Evolutionary conservation across 139 green algal species (phyloP).

Genomic region (Marvania coccoides): DNA sequence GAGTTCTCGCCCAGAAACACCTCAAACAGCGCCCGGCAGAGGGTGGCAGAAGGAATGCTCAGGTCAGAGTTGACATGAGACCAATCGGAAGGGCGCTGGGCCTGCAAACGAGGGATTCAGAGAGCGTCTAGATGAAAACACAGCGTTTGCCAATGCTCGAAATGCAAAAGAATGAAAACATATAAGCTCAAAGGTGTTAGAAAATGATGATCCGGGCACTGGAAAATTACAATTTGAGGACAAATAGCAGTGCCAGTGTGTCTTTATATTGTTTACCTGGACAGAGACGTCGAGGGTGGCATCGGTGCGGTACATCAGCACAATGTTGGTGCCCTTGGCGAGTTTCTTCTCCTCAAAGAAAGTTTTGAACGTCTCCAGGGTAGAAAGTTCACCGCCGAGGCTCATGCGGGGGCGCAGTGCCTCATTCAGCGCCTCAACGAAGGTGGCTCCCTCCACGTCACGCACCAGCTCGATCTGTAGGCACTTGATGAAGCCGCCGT

Average conservation of each 20-base stretch:
- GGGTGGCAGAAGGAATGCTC: slow-evolving; percentile 39
- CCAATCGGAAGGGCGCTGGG: neutral
- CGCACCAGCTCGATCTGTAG: slow-evolving; percentile 55
- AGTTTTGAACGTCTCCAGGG: slow-evolving; percentile 48
- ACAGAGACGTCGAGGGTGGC: slow-evolving; percentile 33
- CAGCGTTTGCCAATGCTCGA: too few relatives aligned
- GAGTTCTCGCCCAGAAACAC: slow-evolving; percentile 24
- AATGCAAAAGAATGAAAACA: neutral
- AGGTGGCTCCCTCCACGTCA: slow-evolving; percentile 62
- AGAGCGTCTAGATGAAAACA: too few relatives aligned
- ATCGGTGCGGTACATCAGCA: slow-evolving; percentile 34
- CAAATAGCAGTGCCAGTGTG: neutral
- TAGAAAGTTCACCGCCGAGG: slow-evolving; percentile 44
- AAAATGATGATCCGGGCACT: neutral
- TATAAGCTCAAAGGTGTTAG: neutral
- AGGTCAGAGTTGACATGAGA: slow-evolving; percentile 40
- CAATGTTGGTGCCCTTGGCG: slow-evolving; percentile 38
- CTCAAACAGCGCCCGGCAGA: slow-evolving; percentile 72
- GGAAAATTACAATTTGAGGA: neutral
- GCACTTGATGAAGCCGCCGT: slow-evolving; percentile 71
- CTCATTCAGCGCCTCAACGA: slow-evolving; percentile 65
- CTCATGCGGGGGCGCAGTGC: slow-evolving; percentile 57
- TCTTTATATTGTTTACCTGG: neutral
- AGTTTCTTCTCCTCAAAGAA: slow-evolving; percentile 43
- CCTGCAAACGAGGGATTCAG: neutral